Base-by-base conservation (phyloP, 192 early-diverging fungal species). In the Spizellomyces sp. region DNA sequence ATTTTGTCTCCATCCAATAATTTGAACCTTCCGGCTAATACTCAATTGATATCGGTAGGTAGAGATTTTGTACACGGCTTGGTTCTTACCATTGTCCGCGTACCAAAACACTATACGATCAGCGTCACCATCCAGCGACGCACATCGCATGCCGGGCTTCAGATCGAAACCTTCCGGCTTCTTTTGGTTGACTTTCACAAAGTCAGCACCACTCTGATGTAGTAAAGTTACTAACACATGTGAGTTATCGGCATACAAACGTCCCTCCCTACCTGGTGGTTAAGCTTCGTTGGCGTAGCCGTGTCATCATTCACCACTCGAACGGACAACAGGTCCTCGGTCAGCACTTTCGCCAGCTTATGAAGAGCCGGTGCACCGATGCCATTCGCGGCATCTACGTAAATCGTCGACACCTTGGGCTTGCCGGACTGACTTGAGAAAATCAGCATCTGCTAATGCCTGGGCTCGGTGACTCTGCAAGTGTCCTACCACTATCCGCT, bases 1-100 rank as follows among this genome's bases (percentile, higher is more conserved):
- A 99, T 98, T 80, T 98, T 98, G 84, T 99, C 98, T 73, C 98
- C 98, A 78, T 99, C 98, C 76, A 99, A 87, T 55, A 99, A 83
- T 62, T 86, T 85, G 89, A 99, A 99, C 21, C 80, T 76, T 52
- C 84, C 80, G 58, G 87, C 92, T 87, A 61, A 19, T 3, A 36
- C 27, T 36, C 27, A 3, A 3, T 36, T 36, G 27, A 36, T 36
- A 36, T 56, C 54, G 59, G 36, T 61, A 61, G n/a, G 9, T 14
- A 42, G 4, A 54, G 50, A 0, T 0, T 19, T n/a, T 54, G 50
- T 0, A 2, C 5, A 61, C 42, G 14, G 6, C 63, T 47, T n/a
- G 47, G 10, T 8, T 47, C 75, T 41, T 79, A 90, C 90, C 85
- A 50, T 89, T 83, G 66, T 94, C 91, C 27, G 80, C 76, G 67